Evolutionary conservation across 108 stramenopile species (phyloP).

Genomic region (Skeletonema potamos): DNA sequence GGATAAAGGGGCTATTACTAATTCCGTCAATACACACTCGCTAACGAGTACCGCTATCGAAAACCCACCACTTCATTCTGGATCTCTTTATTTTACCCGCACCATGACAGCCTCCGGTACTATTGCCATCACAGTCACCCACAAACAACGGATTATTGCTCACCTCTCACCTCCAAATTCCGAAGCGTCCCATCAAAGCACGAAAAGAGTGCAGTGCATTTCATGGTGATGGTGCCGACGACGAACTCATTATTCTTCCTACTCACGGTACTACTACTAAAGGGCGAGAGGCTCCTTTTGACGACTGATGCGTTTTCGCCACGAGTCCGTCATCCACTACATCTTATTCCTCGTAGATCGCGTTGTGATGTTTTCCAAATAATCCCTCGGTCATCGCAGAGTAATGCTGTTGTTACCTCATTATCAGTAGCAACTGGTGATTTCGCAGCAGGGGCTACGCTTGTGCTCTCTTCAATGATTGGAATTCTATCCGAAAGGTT

Average conservation of each 20-base stretch:
- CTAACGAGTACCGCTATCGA: no score
- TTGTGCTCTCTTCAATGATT: background rate
- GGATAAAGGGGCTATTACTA: no score
- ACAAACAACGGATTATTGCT: no score
- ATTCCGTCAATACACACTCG: no score
- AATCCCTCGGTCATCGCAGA: background rate
- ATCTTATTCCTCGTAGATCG: background rate
- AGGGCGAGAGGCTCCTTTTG: background rate
- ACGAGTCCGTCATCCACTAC: background rate
- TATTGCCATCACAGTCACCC: no score
- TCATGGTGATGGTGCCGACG: background rate
- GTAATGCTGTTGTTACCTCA: background rate
- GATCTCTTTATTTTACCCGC: no score
- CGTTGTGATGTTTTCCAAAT: background rate
- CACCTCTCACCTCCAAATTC: no score
- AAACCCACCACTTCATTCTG: no score
- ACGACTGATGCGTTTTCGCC: background rate
- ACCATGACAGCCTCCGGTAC: no score
- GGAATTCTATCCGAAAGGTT: slow-evolving; percentile 8
- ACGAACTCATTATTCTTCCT: background rate
- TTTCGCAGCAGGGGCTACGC: slow-evolving; percentile 17
- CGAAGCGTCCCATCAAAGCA: no score
- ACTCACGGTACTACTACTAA: background rate
- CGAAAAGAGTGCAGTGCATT: no score
- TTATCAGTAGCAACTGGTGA: background rate